These are phyloP conservation scores for Pholiota adiposa DNA, from an alignment of 1,284 basidiomycete genomes.

Conservation along the genomic window DNA sequence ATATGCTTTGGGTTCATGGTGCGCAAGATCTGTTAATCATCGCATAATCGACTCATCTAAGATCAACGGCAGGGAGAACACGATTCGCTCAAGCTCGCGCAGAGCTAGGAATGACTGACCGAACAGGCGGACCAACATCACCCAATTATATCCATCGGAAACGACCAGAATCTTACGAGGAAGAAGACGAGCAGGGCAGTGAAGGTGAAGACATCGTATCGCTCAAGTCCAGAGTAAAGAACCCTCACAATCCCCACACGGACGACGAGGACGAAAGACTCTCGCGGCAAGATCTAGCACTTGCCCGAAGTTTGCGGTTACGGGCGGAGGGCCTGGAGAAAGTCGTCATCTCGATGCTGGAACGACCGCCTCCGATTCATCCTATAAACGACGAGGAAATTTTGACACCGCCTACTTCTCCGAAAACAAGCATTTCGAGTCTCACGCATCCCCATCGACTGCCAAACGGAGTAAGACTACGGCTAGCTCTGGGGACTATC, in stretches of 20 bases:
- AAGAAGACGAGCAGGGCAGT: conserved; percentile 65
- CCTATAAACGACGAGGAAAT: conserved; percentile 54
- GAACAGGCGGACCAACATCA: conserved; percentile 65
- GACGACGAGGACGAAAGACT: conserved; percentile 64
- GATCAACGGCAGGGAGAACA: conserved; percentile 54
- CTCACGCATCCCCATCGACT: conserved; percentile 58
- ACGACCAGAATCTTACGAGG: conserved; percentile 74
- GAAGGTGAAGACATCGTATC: conserved; percentile 63
- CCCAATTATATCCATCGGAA: conserved; percentile 60
- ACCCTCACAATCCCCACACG: conserved; percentile 52
- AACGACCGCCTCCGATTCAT: conserved; percentile 67
- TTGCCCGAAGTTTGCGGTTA: conserved; percentile 65
- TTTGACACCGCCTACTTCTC: conserved; percentile 54
- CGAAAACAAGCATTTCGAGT: conserved; percentile 35
- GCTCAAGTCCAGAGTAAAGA: conserved; percentile 57
- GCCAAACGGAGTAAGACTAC: conserved; percentile 79
- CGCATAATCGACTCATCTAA: not conserved
- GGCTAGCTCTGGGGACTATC: conserved; percentile 70
- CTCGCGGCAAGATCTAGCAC: conserved; percentile 58
- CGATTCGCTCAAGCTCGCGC: conserved; percentile 80
- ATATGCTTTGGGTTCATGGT: conserved; percentile 81
- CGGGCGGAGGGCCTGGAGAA: conserved; percentile 81
- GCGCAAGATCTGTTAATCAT: conserved; percentile 15
- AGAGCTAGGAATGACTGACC: conserved; percentile 81
- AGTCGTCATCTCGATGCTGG: conserved; percentile 77